A percentile compares a stretch with the other conserved stretches of the same genome.
phyloP scores from a whole-genome alignment of 257 asterid species.

The Plantago major region DNA sequence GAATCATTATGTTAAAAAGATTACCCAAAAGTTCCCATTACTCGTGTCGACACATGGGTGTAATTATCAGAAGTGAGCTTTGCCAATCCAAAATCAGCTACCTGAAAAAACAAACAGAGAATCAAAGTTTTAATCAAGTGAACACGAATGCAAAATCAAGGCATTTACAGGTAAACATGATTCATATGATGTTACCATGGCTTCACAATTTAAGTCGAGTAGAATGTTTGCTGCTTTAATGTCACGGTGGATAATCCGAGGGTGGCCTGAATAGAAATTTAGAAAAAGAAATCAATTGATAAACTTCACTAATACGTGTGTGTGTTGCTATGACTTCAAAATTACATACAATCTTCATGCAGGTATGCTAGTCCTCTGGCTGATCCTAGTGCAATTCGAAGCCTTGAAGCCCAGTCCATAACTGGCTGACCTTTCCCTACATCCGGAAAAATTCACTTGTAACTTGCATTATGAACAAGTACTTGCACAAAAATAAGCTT shows the following conservation, averaged over 20 bases:
- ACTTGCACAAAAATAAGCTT: no score
- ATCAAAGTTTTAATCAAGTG: neutral
- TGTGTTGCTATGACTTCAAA: neutral
- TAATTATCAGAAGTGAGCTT: constrained; percentile 75
- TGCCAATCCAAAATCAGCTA: constrained; percentile 96
- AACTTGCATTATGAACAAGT: neutral
- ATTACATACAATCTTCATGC: constrained; percentile 79
- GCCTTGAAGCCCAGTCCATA: constrained; percentile 69
- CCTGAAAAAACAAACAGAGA: constrained; percentile 32
- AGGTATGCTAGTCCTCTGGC: constrained; percentile 91
- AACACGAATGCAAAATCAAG: neutral
- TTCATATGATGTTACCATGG: constrained; percentile 39
- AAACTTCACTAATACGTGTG: neutral
- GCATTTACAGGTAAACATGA: neutral
- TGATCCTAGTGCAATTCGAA: constrained; percentile 85
- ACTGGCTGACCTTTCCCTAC: constrained; percentile 71
- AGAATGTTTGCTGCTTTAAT: constrained; percentile 63
- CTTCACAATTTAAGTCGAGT: constrained; percentile 51
- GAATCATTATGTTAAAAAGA: neutral
- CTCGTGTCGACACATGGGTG: constrained; percentile 95
- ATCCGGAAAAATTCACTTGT: neutral
- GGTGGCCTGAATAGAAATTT: constrained; percentile 34
- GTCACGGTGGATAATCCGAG: constrained; percentile 57
- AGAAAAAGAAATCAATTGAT: neutral
- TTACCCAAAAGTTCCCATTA: constrained; percentile 98